phyloP scores from a whole-genome alignment of 192 early-diverging fungal species.

The Lobosporangium transversale region DNA sequence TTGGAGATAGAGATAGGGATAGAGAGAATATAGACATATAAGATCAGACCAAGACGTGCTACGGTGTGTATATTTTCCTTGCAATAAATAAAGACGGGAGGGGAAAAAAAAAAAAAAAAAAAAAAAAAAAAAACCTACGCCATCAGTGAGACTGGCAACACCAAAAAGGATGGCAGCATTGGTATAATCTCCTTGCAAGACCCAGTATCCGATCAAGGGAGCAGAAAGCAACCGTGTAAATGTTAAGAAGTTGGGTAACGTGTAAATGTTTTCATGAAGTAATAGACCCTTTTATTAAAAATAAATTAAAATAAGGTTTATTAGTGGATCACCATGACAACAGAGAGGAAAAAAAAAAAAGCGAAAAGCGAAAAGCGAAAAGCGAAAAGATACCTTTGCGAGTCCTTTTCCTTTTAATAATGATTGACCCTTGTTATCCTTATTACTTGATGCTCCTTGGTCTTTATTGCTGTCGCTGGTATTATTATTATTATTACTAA shows the following conservation, averaged over 20 bases:
- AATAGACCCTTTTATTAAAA: too few relatives aligned
- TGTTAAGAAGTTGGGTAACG: slow-evolving; percentile 90
- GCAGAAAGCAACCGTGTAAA: slow-evolving; percentile 79
- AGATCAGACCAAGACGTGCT: too few relatives aligned
- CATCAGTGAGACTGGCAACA: slow-evolving; percentile 88
- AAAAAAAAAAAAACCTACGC: slow-evolving; percentile 54
- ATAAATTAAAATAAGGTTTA: too few relatives aligned
- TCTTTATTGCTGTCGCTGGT: too few relatives aligned
- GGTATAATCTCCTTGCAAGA: slow-evolving; percentile 76
- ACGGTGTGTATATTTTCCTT: too few relatives aligned
- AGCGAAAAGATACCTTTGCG: slow-evolving; percentile 25
- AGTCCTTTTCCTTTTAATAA: slow-evolving; percentile 13
- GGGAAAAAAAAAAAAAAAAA: not conserved
- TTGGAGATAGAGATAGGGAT: too few relatives aligned
- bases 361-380: not conserved
- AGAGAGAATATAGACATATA: not conserved
- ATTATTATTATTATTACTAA: too few relatives aligned
- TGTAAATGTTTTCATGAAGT: slow-evolving; percentile 84
- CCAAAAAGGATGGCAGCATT: slow-evolving; percentile 80
- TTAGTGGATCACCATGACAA: not conserved
- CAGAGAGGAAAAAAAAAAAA: too few relatives aligned
- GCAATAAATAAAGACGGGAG: too few relatives aligned
- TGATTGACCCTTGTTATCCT: not conserved
- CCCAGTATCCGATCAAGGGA: slow-evolving; percentile 91
- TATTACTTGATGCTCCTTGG: not conserved